phyloP scores from a whole-genome alignment of 495 filamentous ascomycete species.

The Tuber brumale region DNA sequence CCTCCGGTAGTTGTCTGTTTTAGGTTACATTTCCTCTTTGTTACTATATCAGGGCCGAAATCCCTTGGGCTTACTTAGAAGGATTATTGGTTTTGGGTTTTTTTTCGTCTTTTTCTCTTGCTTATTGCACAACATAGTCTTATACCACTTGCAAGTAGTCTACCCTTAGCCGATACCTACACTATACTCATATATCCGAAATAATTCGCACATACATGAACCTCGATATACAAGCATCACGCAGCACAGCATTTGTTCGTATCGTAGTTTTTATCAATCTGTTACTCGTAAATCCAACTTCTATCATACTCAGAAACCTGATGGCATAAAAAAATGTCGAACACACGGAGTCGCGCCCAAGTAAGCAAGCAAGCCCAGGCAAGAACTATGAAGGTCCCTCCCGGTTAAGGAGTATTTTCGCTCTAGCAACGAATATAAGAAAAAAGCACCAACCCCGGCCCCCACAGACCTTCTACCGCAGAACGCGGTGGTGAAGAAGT shows the following conservation, averaged over 20 bases:
- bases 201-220: not conserved
- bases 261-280: not conserved
- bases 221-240: not conserved
- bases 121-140: constrained; percentile 6
- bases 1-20: constrained; percentile 6
- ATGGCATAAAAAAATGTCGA: constrained; percentile 24
- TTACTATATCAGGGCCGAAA: not conserved
- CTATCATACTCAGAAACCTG: not conserved
- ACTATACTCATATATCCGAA: constrained; percentile 1
- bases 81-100: constrained; percentile 1
- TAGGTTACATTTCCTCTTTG: constrained; percentile 15
- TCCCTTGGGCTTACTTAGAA: constrained; percentile 4
- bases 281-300: not conserved
- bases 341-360: constrained; percentile 33
- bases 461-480: constrained; percentile 32
- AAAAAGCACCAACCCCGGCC: constrained; percentile 17
- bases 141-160: not conserved
- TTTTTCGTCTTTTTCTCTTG: constrained; percentile 13
- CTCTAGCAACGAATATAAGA: constrained; percentile 29
- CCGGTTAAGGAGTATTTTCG: constrained; percentile 28
- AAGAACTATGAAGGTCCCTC: constrained; percentile 37
- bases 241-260: too few species aligned
- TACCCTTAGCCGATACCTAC: not conserved
- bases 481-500: constrained; percentile 32
- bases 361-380: constrained; percentile 21